Evolutionary conservation across 1,139 yeast species (phyloP), one percentile per base, ranked within the genome.

Genomic region (Candida freyschussii): DNA sequence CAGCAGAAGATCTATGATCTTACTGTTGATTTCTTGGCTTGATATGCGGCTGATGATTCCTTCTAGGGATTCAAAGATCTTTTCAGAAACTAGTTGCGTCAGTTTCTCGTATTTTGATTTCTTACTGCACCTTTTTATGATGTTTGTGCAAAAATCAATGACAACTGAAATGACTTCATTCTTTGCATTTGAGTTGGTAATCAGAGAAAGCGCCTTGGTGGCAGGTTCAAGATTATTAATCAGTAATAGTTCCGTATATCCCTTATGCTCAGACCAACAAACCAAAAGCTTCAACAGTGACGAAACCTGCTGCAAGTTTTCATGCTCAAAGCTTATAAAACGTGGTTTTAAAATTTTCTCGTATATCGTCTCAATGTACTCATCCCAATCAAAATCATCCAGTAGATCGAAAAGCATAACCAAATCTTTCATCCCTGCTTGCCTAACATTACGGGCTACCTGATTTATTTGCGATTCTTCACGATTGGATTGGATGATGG

Each of bases 301-400:
- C 0, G 96, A 86, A 1, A 89, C 80, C 49, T 80, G 87, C 50
- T 86, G 94, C 28, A 83, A 63, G 53, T 89, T 89, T 48, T 84
- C 95, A 25, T 62, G 68, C 3, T 82, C 80, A 55, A 89, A 87
- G 16, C 69, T 65, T 1, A 47, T 61, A 48, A 91, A 63, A 49
- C 93, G 73, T 10, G 95, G 89, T 15, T 53, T 50, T n/a, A 91
- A 62, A 22, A 87, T 63, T 26, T 63, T 53, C 4, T 60, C 53
- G 50, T 72, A 80, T 9, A 91, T 69, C 3, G 62, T 48, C 5
- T 65, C 64, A 30, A 75, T 68, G 47, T 73, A 73, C 1, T 56
- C 52, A 9, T 57, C 56, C 96, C 96, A 87, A 27, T 67, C 58
- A 36, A 65, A 66, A 4, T 66, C 64, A 9, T 70, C 78, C 33